phyloP scores from a whole-genome alignment of 306 rosid genomes.

The Cyamopsis tetragonoloba region DNA sequence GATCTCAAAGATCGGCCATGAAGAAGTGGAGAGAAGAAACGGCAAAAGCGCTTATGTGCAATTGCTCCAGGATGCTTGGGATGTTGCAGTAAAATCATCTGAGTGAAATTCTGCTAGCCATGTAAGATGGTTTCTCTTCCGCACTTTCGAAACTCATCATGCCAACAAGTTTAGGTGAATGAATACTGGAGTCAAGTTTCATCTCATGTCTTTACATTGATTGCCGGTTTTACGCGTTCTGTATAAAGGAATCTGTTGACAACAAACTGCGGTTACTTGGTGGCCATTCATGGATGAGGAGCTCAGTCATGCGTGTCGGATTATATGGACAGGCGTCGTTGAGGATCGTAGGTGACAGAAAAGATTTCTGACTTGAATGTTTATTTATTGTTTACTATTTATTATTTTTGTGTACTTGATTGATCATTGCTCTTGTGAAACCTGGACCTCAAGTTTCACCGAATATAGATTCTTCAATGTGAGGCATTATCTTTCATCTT shows the following conservation, averaged over 20 bases:
- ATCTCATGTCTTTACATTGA: too few species aligned
- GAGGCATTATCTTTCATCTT: too few species aligned
- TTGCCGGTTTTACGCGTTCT: background rate
- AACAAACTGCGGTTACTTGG: background rate
- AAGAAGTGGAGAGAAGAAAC: slow-evolving; percentile 19
- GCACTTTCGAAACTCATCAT: slow-evolving; percentile 2
- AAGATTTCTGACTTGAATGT: slow-evolving; percentile 6
- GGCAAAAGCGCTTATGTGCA: too few species aligned
- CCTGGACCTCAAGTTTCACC: background rate
- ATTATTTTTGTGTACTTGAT: too few species aligned
- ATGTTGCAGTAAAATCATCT: background rate
- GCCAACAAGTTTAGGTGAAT: slow-evolving; percentile 1
- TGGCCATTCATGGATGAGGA: background rate
- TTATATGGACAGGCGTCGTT: background rate
- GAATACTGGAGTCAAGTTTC: slow-evolving; percentile 13
- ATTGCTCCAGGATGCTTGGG: background rate
- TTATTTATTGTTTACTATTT: slow-evolving; percentile 10
- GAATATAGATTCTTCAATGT: background rate
- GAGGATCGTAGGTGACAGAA: slow-evolving; percentile 17
- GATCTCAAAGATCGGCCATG: slow-evolving; percentile 39
- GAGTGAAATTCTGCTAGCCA: background rate
- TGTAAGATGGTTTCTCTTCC: background rate
- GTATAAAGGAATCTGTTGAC: slow-evolving; percentile 26
- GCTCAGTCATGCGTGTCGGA: background rate
- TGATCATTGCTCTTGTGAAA: slow-evolving; percentile 24